Percentiles rank a stretch among this genome's conserved stretches.
Evolutionary conservation across 805 yeast species (phyloP).

Genomic region (Spathaspora boniae): DNA sequence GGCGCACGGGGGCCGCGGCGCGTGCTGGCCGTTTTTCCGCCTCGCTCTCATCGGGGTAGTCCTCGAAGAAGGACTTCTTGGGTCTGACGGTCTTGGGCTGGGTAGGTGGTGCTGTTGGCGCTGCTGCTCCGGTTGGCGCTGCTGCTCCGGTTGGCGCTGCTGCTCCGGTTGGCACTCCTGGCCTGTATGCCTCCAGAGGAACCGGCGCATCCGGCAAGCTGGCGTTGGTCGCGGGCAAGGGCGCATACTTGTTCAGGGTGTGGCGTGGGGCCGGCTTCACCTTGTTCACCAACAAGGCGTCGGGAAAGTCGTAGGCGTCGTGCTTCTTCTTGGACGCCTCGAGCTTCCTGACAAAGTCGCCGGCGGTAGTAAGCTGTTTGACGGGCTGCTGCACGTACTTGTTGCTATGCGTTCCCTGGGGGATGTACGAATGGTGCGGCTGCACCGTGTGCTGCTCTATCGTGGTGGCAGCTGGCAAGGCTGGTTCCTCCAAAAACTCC

Average conservation of each 20-base stretch:
- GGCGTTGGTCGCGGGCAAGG: no score
- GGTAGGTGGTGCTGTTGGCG: background rate
- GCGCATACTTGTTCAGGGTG: constrained; percentile 17
- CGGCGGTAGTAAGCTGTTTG: background rate
- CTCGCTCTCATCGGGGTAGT: constrained; percentile 43
- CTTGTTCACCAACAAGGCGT: constrained; percentile 44
- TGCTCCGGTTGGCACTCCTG: constrained; percentile 1
- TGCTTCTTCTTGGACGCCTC: constrained; percentile 54
- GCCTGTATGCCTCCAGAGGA: no score
- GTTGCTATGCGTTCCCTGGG: constrained; percentile 5
- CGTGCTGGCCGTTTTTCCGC: constrained; percentile 27
- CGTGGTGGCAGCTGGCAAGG: constrained; percentile 8
- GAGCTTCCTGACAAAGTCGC: constrained; percentile 23
- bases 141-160: constrained; percentile 5
- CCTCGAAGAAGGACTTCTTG: constrained; percentile 53
- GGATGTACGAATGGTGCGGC: constrained; percentile 6
- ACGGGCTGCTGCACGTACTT: constrained; percentile 1
- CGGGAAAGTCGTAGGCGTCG: constrained; percentile 79
- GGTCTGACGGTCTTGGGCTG: constrained; percentile 2
- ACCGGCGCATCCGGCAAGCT: no score
- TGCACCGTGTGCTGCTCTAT: constrained; percentile 1
- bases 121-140: background rate
- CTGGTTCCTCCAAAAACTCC: constrained; percentile 35
- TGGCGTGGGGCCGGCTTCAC: constrained; percentile 37
- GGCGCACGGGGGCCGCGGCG: constrained; percentile 25